Evolutionary conservation across 352 stramenopile species (phyloP), one percentile per base, ranked within the genome.

Genomic region (Globisporangium alternatum): DNA sequence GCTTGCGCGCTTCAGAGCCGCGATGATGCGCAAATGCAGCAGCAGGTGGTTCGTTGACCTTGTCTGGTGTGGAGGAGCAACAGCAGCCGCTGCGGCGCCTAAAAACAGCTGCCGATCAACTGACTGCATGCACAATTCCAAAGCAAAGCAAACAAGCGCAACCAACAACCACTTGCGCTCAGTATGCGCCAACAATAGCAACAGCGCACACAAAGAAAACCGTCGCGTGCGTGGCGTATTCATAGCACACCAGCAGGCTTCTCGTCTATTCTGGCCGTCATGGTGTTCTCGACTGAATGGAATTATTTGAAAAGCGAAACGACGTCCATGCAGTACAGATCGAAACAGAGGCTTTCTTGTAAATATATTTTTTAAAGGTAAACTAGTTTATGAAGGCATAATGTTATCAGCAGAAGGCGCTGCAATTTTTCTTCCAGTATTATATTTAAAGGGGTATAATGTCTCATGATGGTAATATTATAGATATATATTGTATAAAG

Each of bases 1-100:
- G 49, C 28, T 60, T 48, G 55, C 7, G 10, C 21, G 25, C 37
- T 33, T 1, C 35, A 19, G 37, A 51, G 37, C 22, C 35, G 55
- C 12, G 35, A 52, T 61, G 55, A 61, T 61, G 37, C 37, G 37
- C 55, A 33, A 61, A 61, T 61, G 62, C 48, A 58, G 35, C 41
- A 47, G 41, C 52, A 45, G 52, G 31, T 43, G 61, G 51, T 47
- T 60, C 15, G 55, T 61, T 61, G 55, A 61, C 21, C 13, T 52
- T 60, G 54, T 60, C 37, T 61, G 22, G 55, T 61, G 55, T 9
- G 22, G 22, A 61, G 54, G 33, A 49, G 51, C 12, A 60, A n/a
- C 31, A 60, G 51, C 12, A 60, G 31, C 31, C 30, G 21, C 45
- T 17, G 12, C 30, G 52, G 52, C 52, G 52, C 52, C 45, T 58